Base-by-base conservation (phyloP, 495 filamentous ascomycete genomes). In the Daldinia concentrica region DNA sequence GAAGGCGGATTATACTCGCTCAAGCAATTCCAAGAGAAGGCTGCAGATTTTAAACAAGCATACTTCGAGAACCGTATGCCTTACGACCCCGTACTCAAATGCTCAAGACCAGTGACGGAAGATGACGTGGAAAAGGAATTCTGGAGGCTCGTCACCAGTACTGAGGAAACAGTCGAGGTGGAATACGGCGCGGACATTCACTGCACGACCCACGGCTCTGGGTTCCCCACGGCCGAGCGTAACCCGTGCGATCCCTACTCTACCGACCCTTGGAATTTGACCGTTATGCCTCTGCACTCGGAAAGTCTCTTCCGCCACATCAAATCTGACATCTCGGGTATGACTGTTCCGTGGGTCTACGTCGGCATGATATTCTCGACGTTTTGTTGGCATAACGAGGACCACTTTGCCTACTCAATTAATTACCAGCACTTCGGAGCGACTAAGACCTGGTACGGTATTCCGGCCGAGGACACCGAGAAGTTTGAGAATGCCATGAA, bases 311-410 rank as follows among this genome's bases (percentile, higher is more conserved):
- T 98, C 81, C 87, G 94, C 58, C 92, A 99, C 77, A 98, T 98
- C 84, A 98, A 98, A 77, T 91, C 94, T 0, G 95, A 99, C 79
- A 94, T 99, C 64, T 98, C 95, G n/a, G 95, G 95, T 36, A 99
- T 99, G 95, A 99, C 95, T 0, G 95, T 99, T 6, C 95, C 95
- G 15, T 99, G 95, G 95, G 89, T 98, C 6, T 99, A 99, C 77
- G 96, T 99, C n/a, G 95, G 95, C 66, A 99, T 99, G 95, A 96
- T 94, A 74, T 99, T 99, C 79, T 98, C 95, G 3, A 98, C 95
- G 3, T 99, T 99, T 77, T 99, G 95, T 79, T 99, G 95, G 95
- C 95, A 99, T 76, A 97, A 97, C 68, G 95, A 99, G 77, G 95
- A 99, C 77, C 95, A 99, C 74, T 97, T 97, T 74, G 89, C 95